Evolutionary conservation across 2,329 filamentous ascomycete genomes (phyloP).

Genomic region (Teratosphaeriaceae sp.): DNA sequence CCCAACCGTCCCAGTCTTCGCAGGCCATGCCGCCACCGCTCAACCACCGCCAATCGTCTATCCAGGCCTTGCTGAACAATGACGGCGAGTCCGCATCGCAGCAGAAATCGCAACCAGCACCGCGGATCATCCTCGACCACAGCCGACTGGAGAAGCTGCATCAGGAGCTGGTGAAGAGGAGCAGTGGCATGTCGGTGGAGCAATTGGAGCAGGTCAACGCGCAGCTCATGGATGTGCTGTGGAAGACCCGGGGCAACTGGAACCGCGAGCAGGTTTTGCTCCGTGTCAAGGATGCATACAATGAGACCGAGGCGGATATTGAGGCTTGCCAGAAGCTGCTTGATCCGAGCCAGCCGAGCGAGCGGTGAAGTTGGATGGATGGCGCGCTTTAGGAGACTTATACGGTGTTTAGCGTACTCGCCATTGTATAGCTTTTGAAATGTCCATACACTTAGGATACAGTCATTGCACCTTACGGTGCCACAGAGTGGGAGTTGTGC

Average conservation of each 20-base stretch:
- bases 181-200: conserved; percentile 77
- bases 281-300: conserved; percentile 63
- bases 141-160: conserved; percentile 53
- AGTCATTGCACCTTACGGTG: no score
- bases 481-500: no score
- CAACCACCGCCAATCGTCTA: conserved; percentile 5
- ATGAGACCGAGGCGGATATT: conserved; percentile 65
- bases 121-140: conserved; percentile 38
- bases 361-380: neutral
- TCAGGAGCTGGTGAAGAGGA: conserved; percentile 56
- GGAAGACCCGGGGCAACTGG: conserved; percentile 72
- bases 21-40: conserved; percentile 30
- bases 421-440: no score
- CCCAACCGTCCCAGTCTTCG: conserved; percentile 22
- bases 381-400: no score
- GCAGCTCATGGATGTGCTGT: conserved; percentile 83
- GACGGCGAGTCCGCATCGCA: neutral
- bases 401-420: no score
- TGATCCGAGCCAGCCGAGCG: conserved; percentile 31
- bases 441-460: no score
- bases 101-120: neutral
- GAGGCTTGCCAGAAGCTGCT: conserved; percentile 44
- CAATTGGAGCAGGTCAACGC: conserved; percentile 92
- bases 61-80: conserved; percentile 37
- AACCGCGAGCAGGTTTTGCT: conserved; percentile 70